Conservation (phyloP, 345 rosid genomes). For the Eucalyptus polyanthemos region DNA sequence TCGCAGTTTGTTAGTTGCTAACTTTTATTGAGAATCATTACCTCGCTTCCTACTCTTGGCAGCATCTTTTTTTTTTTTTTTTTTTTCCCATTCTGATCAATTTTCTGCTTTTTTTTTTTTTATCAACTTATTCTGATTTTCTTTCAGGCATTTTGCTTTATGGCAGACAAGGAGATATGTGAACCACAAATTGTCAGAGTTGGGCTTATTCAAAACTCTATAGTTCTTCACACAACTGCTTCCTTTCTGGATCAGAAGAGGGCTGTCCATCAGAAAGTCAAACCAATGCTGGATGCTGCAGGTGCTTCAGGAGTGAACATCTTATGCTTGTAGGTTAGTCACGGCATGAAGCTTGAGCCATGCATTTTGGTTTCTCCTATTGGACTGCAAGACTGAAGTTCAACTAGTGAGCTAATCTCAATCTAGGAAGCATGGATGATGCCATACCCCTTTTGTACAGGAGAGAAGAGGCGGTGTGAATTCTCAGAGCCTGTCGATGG, state of each 20-base stretch:
- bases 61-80: neutral
- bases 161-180: no score
- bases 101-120: no score
- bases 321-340: constrained; percentile 49
- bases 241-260: constrained; percentile 51
- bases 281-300: constrained; percentile 69
- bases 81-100: no score
- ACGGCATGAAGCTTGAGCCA: neutral
- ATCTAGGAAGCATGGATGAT: constrained; percentile 85
- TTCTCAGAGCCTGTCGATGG: constrained; percentile 82
- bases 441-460: constrained; percentile 91
- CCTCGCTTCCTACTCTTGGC: neutral
- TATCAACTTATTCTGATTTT: neutral
- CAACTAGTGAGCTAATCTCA: neutral
- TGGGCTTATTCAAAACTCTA: constrained; percentile 75
- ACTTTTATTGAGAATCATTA: neutral
- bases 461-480: constrained; percentile 94
- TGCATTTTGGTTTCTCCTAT: neutral
- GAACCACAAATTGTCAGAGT: no score
- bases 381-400: neutral
- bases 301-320: constrained; percentile 80
- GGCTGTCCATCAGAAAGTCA: constrained; percentile 54
- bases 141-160: constrained; percentile 53
- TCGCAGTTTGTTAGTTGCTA: neutral
- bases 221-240: constrained; percentile 65